phyloP scores from a whole-genome alignment of 495 filamentous ascomycete genomes.

The Hypoxylon perforatum region DNA sequence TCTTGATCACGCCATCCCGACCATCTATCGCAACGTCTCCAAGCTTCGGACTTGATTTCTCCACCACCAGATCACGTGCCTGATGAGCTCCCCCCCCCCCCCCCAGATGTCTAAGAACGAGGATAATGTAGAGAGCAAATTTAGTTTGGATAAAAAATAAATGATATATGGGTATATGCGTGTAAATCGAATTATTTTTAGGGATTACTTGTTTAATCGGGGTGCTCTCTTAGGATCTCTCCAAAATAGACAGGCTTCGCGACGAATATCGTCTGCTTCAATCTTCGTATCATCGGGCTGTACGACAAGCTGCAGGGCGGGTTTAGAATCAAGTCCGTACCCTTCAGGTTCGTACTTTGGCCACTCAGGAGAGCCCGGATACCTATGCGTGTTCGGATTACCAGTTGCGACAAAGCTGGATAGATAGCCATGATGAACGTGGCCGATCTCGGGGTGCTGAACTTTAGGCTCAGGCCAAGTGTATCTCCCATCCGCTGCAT shows the following conservation, averaged over 20 bases:
- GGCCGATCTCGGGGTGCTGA: constrained; percentile 56
- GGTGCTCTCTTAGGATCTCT: constrained; percentile 36
- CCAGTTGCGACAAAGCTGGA: constrained; percentile 63
- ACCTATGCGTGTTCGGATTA: constrained; percentile 56
- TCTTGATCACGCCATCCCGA: constrained; percentile 33
- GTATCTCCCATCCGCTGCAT: constrained; percentile 55
- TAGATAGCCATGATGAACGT: constrained; percentile 60
- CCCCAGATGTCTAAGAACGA: background rate
- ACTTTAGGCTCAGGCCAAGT: constrained; percentile 52
- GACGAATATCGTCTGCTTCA: constrained; percentile 35
- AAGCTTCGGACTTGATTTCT: constrained; percentile 22
- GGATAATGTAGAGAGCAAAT: background rate
- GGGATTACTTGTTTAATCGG: constrained; percentile 30
- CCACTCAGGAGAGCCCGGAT: constrained; percentile 35
- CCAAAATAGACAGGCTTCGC: constrained; percentile 37
- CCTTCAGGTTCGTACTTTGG: constrained; percentile 35
- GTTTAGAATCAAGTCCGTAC: constrained; percentile 37
- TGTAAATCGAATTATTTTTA: constrained; percentile 7
- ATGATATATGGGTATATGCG: constrained; percentile 5
- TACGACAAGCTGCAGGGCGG: constrained; percentile 38
- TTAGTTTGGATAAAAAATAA: background rate
- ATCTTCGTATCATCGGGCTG: constrained; percentile 30
- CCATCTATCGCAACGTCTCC: constrained; percentile 21
- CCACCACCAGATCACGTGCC: constrained; percentile 29
- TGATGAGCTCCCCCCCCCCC: background rate